phyloP scores from a whole-genome alignment of 768 basidiomycete species.

The Neoboletus subvelutipes region DNA sequence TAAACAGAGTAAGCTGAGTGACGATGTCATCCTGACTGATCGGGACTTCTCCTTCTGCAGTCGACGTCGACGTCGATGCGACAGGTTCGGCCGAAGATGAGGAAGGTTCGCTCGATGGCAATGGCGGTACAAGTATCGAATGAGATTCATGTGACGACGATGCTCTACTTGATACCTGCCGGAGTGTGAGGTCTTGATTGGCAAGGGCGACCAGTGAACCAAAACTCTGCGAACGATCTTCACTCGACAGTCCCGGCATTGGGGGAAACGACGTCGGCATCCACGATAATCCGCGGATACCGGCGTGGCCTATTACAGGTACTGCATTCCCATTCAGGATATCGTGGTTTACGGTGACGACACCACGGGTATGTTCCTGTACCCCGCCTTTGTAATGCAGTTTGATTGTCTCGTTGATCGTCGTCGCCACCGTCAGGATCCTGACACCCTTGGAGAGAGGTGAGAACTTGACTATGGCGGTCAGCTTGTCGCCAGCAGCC shows the following conservation, averaged over 20 bases:
- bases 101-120: not conserved
- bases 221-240: conserved; percentile 14
- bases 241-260: conserved; percentile 18
- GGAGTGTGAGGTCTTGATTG: conserved; percentile 14
- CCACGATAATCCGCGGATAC: not conserved
- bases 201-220: conserved; percentile 11
- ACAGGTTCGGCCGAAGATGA: conserved; percentile 7
- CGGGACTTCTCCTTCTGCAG: conserved; percentile 20
- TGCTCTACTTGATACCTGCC: conserved; percentile 13
- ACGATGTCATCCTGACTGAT: conserved; percentile 48
- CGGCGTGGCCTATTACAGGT: conserved; percentile 14
- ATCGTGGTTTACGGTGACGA: conserved; percentile 66
- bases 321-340: conserved; percentile 60
- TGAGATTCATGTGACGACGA: conserved; percentile 15
- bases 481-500: conserved; percentile 85
- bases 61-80: conserved; percentile 5
- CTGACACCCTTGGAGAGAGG: conserved; percentile 83
- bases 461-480: conserved; percentile 81
- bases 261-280: conserved; percentile 2
- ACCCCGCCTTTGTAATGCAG: conserved; percentile 50
- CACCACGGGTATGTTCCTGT: conserved; percentile 61
- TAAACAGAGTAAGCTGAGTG: conserved; percentile 55
- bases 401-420: conserved; percentile 74
- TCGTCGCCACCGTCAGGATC: conserved; percentile 63
- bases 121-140: not conserved